phyloP scores from a whole-genome alignment of 371 early-diverging fungal genomes.

The Mortierella sp. region DNA sequence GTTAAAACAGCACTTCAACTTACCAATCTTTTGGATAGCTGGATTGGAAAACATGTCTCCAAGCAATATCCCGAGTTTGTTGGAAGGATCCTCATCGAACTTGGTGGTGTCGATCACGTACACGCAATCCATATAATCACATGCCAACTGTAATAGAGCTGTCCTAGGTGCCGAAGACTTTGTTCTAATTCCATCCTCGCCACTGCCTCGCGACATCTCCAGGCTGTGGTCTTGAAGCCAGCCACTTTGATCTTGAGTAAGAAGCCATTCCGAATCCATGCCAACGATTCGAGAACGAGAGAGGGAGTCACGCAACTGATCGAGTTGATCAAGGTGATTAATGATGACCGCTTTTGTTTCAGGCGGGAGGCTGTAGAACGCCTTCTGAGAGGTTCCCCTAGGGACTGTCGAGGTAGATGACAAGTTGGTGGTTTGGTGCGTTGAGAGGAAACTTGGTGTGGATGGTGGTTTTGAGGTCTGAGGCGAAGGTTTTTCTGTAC shows the following conservation, averaged over 20 bases:
- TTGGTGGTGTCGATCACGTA: conserved; percentile 3
- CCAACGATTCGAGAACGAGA: not conserved
- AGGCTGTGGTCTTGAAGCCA: not conserved
- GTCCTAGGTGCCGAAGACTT: not conserved
- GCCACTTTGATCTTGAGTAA: not conserved
- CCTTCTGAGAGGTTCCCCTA: not conserved
- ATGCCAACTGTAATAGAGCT: conserved; percentile 11
- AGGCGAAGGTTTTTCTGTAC: too few species aligned
- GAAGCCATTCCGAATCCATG: conserved; percentile 11
- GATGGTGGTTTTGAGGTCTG: too few species aligned
- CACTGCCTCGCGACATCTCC: not conserved
- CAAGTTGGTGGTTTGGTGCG: not conserved
- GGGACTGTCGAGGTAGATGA: not conserved
- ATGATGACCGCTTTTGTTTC: not conserved
- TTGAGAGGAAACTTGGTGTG: not conserved
- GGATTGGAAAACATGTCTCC: conserved; percentile 7
- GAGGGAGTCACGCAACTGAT: not conserved
- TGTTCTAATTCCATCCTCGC: not conserved
- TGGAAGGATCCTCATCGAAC: not conserved
- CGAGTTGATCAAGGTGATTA: not conserved
- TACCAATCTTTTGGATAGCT: conserved; percentile 3
- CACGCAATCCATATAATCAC: conserved; percentile 4
- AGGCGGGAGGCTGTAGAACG: not conserved
- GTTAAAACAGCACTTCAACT: not conserved
- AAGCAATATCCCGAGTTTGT: not conserved